Evolutionary conservation across 768 basidiomycete genomes (phyloP), one percentile per base, ranked within the genome.

Genomic region (Boletus vinaceobasis): DNA sequence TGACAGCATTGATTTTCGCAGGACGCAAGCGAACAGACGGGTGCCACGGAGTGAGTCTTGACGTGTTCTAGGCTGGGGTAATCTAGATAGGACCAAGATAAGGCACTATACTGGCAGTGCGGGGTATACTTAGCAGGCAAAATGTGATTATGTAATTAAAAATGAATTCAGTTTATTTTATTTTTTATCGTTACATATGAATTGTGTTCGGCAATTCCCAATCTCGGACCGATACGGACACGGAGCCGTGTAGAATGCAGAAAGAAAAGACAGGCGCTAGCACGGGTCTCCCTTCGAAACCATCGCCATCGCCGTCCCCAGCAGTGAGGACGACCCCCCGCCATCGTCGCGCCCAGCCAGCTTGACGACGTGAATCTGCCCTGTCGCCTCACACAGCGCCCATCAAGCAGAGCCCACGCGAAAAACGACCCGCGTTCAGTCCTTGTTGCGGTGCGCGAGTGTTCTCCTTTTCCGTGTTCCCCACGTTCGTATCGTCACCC

Each of bases 191-290:
- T 5, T 35, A 45, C 21, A 46, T 53, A 19, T 44, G 23, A 15
- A 27, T 43, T 42, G 11, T 50, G n/a, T 47, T 35, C 55, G 60
- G 59, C 40, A 57, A 61, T 58, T 48, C 44, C 47, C 56, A 40
- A 50, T 59, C 53, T 65, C 65, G 65, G 65, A 60, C 65, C 65
- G 65, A 59, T 57, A 57, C 65, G 58, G 65, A 17, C 50, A 43
- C 62, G 59, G 65, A 58, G 52, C 63, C 63, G 63, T 44, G 35
- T 10, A 50, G 50, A 38, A 47, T 52, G 55, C 37, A 52, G 61
- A 49, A 35, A 50, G 36, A 49, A 53, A 48, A 43, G 47, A 27
- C 15, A 40, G 46, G 14, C 29, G n/a, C 15, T 5, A n/a, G 47
- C 35, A 42, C 45, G 31, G 19, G 2, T 27, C 39, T 31, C 38